These are phyloP conservation scores for Plasmodium reichenowi DNA, from an alignment of 169 alveolate species.

Conservation along the genomic window DNA sequence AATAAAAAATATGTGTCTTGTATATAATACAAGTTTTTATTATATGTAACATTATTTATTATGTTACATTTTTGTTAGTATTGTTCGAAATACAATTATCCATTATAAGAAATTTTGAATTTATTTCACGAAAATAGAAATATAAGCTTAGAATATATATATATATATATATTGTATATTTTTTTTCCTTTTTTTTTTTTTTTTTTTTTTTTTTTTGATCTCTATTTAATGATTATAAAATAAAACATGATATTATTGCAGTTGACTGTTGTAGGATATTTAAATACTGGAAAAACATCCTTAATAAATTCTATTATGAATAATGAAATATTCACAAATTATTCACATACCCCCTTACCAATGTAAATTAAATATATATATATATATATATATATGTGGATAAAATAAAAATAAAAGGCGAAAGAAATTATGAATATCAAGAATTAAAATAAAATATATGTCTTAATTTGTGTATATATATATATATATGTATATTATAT, in stretches of 20 bases:
- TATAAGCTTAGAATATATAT: no score
- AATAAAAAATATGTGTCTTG: no score
- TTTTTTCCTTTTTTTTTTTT: background rate
- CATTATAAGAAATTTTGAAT: no score
- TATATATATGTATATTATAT: background rate
- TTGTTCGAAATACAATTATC: no score
- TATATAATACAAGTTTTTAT: no score
- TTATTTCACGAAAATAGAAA: no score
- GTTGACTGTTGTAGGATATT: constrained; percentile 58
- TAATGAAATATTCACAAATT: constrained; percentile 39
- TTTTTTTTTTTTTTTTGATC: background rate
- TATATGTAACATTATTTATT: no score
- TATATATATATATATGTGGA: background rate
- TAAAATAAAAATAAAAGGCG: background rate
- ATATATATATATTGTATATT: background rate
- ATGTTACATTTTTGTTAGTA: no score
- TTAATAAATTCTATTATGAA: constrained; percentile 63
- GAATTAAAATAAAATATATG: background rate
- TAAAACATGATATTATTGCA: constrained; percentile 67
- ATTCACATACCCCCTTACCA: constrained; percentile 54
- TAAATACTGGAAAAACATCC: constrained; percentile 73
- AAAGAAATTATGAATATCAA: background rate
- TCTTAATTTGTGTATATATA: constrained; percentile 4
- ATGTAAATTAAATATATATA: constrained; percentile 22
- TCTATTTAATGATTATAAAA: constrained; percentile 12